A percentile compares a stretch with the other conserved stretches of the same genome.
phyloP scores from a whole-genome alignment of 2,329 filamentous ascomycete genomes.

The Coniochaeta sp. region DNA sequence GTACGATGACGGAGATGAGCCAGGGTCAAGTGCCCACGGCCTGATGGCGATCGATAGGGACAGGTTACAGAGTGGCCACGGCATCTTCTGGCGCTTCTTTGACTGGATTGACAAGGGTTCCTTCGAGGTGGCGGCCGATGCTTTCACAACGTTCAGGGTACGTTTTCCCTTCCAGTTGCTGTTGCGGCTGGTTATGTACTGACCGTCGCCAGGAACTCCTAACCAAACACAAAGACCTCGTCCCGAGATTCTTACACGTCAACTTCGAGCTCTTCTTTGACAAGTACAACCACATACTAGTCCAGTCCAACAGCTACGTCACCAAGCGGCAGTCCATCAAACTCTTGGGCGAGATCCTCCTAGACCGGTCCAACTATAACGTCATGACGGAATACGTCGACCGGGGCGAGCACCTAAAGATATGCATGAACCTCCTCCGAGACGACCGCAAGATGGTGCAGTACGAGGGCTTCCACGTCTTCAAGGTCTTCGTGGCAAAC shows the following conservation, averaged over 20 bases:
- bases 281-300: slow-evolving; percentile 78
- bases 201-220: slow-evolving; percentile 63
- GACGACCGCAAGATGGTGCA: slow-evolving; percentile 99
- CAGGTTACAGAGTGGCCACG: slow-evolving; percentile 65
- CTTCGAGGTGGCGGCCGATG: slow-evolving; percentile 95
- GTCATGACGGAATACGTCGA: slow-evolving; percentile 98
- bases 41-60: slow-evolving; percentile 72
- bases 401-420: slow-evolving; percentile 89
- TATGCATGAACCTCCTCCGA: slow-evolving; percentile 93
- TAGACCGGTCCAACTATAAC: slow-evolving; percentile 93
- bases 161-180: not conserved
- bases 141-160: slow-evolving; percentile 94
- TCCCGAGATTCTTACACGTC: slow-evolving; percentile 76
- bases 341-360: slow-evolving; percentile 84
- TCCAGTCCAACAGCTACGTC: slow-evolving; percentile 92
- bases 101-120: slow-evolving; percentile 94
- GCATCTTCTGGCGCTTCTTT: slow-evolving; percentile 96
- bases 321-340: slow-evolving; percentile 98
- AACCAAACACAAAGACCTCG: slow-evolving; percentile 86
- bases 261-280: slow-evolving; percentile 94
- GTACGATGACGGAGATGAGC: slow-evolving; percentile 75
- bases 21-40: slow-evolving; percentile 66
- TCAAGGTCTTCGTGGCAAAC: slow-evolving; percentile 99
- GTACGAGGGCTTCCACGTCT: slow-evolving; percentile 98
- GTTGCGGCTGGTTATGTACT: not conserved